These are phyloP conservation scores for Lachnellula hyalina DNA, from an alignment of 2,329 filamentous ascomycete genomes.

Conservation along the genomic window DNA sequence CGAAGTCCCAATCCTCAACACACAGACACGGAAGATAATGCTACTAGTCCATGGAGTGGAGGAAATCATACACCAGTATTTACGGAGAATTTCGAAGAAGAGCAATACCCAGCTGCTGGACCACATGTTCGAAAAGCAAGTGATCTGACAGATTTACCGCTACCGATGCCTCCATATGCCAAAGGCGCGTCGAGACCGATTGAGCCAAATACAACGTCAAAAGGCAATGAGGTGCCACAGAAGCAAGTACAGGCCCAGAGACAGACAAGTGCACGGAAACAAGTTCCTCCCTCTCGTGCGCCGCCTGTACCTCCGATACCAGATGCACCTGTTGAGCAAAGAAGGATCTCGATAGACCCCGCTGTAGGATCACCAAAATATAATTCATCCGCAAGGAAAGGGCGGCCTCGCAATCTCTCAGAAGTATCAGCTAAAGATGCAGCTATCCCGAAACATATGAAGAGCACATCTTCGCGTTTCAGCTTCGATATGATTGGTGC, in stretches of 20 bases:
- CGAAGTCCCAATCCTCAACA: conserved; percentile 18
- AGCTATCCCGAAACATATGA: conserved; percentile 58
- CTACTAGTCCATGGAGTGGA: conserved; percentile 23
- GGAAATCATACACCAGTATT: conserved; percentile 49
- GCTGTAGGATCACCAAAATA: conserved; percentile 22
- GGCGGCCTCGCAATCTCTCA: conserved; percentile 47
- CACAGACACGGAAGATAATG: conserved; percentile 19
- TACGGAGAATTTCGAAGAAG: conserved; percentile 49
- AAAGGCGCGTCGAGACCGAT: conserved; percentile 20
- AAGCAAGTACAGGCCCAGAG: conserved; percentile 13
- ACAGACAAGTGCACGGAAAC: conserved; percentile 17
- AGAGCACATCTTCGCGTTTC: conserved; percentile 73
- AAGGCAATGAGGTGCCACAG: conserved; percentile 16
- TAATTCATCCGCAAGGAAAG: conserved; percentile 16
- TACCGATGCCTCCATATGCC: conserved; percentile 28
- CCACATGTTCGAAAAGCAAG: conserved; percentile 31
- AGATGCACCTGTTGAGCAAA: conserved; percentile 13
- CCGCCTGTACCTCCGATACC: conserved; percentile 24
- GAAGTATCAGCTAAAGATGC: conserved; percentile 41
- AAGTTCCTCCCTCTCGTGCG: conserved; percentile 1
- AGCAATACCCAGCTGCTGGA: conserved; percentile 33
- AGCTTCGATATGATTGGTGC: conserved; percentile 76
- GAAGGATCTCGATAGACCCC: conserved; percentile 25
- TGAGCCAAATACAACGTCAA: conserved; percentile 14
- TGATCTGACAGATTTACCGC: conserved; percentile 29